Percentiles rank a stretch among this genome's conserved stretches.
Evolutionary conservation across 306 rosid genomes (phyloP).

Genomic region (Prunus fruticosa): DNA sequence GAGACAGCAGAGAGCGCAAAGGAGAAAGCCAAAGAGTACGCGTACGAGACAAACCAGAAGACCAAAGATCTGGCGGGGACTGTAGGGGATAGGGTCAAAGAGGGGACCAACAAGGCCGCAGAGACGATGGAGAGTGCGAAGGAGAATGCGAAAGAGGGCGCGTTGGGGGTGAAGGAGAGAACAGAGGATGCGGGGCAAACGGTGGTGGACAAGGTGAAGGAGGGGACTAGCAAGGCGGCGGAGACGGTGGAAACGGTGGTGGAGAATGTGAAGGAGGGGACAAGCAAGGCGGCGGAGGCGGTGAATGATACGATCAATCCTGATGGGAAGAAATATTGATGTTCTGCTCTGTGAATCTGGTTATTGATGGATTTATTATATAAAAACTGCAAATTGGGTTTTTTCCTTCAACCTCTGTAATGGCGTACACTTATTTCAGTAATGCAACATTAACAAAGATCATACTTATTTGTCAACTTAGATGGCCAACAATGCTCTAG

Average conservation of each 20-base stretch:
- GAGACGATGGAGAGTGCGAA: conserved; percentile 36
- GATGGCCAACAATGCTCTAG: not conserved
- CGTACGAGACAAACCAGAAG: conserved; percentile 14
- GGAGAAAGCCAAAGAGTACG: conserved; percentile 33
- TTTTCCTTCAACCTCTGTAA: too few relatives aligned
- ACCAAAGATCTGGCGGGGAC: conserved; percentile 5
- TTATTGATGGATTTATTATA: not conserved
- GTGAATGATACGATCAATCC: conserved; percentile 40
- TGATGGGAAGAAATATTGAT: conserved; percentile 4
- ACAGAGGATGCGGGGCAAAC: conserved; percentile 19
- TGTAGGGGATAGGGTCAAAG: conserved; percentile 17
- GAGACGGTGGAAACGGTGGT: conserved; percentile 11
- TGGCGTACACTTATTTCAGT: not conserved
- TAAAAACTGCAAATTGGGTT: too few relatives aligned
- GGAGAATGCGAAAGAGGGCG: conserved; percentile 34
- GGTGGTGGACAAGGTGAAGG: conserved; percentile 18
- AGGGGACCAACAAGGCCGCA: conserved; percentile 12
- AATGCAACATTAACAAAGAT: not conserved
- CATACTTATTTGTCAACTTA: not conserved
- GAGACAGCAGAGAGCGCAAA: not conserved
- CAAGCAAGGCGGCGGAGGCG: not conserved
- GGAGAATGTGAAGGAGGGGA: not conserved
- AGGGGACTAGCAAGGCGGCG: conserved; percentile 4
- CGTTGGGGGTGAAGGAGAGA: conserved; percentile 25
- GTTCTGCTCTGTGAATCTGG: not conserved